phyloP scores from a whole-genome alignment of 257 asterid species.

The Penstemon eatonii region DNA sequence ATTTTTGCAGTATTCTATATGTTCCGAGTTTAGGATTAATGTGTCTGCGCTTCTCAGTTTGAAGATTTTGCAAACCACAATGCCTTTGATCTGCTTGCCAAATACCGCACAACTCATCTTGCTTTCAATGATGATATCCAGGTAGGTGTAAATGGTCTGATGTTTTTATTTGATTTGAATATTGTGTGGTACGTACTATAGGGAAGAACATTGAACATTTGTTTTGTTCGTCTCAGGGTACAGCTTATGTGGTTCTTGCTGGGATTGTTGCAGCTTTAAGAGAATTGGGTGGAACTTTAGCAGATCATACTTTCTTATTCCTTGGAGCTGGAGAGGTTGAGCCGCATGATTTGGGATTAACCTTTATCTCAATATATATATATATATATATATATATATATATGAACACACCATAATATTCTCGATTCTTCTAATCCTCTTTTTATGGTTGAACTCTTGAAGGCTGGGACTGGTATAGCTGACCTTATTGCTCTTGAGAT shows the following conservation, averaged over 20 bases:
- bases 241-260: slow-evolving; percentile 88
- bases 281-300: slow-evolving; percentile 65
- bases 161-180: not conserved
- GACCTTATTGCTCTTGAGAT: slow-evolving; percentile 91
- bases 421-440: slow-evolving; percentile 27
- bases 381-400: too few species aligned
- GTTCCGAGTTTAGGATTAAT: not conserved
- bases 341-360: not conserved
- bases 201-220: slow-evolving; percentile 1
- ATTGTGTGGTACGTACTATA: slow-evolving; percentile 2
- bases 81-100: slow-evolving; percentile 81
- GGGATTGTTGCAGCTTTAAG: slow-evolving; percentile 75
- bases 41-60: slow-evolving; percentile 48
- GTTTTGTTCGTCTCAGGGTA: slow-evolving; percentile 56
- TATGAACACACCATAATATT: not conserved
- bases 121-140: slow-evolving; percentile 93
- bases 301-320: slow-evolving; percentile 89
- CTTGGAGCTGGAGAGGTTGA: slow-evolving; percentile 97
- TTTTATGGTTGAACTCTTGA: slow-evolving; percentile 31
- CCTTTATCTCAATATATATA: not conserved
- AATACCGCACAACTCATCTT: slow-evolving; percentile 77
- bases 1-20: slow-evolving; percentile 2
- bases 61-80: slow-evolving; percentile 95
- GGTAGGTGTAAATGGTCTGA: slow-evolving; percentile 35
- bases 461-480: slow-evolving; percentile 98